Conservation (phyloP, 441 rosid species). For the Biscutella laevigata region DNA sequence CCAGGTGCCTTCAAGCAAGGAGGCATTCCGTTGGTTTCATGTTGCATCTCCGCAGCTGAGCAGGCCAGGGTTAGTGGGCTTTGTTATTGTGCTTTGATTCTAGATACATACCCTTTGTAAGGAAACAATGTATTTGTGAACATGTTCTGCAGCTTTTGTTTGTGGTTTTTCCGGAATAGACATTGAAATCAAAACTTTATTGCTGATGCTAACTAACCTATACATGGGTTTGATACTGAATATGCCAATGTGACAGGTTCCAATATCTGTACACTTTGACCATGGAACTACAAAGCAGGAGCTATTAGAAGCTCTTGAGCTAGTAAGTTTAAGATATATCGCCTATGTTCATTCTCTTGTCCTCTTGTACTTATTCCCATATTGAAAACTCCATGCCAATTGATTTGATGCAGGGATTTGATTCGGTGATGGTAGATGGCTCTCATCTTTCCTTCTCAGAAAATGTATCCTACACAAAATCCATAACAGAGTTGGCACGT, state of each 20-base stretch:
- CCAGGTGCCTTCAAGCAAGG: slow-evolving; percentile 83
- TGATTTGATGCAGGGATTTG: slow-evolving; percentile 53
- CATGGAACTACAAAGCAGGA: slow-evolving; percentile 86
- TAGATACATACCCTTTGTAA: background rate
- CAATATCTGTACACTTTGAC: slow-evolving; percentile 88
- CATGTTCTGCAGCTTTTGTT: background rate
- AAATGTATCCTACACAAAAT: slow-evolving; percentile 64
- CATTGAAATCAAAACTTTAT: background rate
- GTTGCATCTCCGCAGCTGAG: slow-evolving; percentile 83
- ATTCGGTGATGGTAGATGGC: slow-evolving; percentile 93
- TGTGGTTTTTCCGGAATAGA: background rate
- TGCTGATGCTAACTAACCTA: background rate
- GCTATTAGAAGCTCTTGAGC: slow-evolving; percentile 64
- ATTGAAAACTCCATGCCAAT: slow-evolving; percentile 9
- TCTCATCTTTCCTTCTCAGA: slow-evolving; percentile 81
- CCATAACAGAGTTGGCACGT: slow-evolving; percentile 55
- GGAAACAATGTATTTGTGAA: background rate
- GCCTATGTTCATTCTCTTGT: background rate
- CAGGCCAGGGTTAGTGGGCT: slow-evolving; percentile 62
- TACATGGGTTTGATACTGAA: background rate
- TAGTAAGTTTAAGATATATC: slow-evolving; percentile 36
- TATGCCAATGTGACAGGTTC: slow-evolving; percentile 59
- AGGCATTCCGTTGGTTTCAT: slow-evolving; percentile 73
- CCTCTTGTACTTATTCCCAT: background rate
- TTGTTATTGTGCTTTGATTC: background rate